phyloP scores from a whole-genome alignment of 2,329 filamentous ascomycete species.

The Hypoxylon sp. region DNA sequence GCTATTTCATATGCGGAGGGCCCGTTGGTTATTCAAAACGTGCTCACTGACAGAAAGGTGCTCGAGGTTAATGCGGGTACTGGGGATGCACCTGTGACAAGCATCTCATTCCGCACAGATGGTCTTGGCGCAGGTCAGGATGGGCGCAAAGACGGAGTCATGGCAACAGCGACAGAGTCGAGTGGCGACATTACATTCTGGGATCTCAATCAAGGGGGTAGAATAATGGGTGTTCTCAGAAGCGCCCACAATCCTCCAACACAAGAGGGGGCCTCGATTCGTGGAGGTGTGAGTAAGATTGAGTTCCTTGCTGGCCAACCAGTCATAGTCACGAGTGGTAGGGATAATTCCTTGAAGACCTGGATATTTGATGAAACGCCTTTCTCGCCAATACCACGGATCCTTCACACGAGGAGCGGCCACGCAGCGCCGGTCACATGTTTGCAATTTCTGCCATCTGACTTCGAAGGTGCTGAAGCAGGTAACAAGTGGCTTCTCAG shows the following conservation, averaged over 20 bases:
- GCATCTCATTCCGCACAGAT: slow-evolving; percentile 92
- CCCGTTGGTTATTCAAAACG: slow-evolving; percentile 83
- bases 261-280: slow-evolving; percentile 66
- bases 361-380: slow-evolving; percentile 97
- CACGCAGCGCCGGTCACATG: slow-evolving; percentile 89
- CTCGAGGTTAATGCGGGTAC: slow-evolving; percentile 78
- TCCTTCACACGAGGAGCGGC: slow-evolving; percentile 87
- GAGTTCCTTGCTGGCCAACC: slow-evolving; percentile 93
- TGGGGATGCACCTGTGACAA: slow-evolving; percentile 77
- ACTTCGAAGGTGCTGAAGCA: slow-evolving; percentile 89
- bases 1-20: slow-evolving; percentile 90
- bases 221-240: slow-evolving; percentile 87
- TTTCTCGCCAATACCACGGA: slow-evolving; percentile 87
- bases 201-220: slow-evolving; percentile 92
- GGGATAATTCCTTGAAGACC: slow-evolving; percentile 93
- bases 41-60: slow-evolving; percentile 81
- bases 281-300: slow-evolving; percentile 86
- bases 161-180: slow-evolving; percentile 86
- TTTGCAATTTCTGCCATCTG: slow-evolving; percentile 86
- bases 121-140: slow-evolving; percentile 89
- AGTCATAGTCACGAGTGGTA: slow-evolving; percentile 89
- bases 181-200: slow-evolving; percentile 95
- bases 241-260: slow-evolving; percentile 88
- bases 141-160: slow-evolving; percentile 87
- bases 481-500: slow-evolving; percentile 95